Conservation (phyloP, 2,329 filamentous ascomycete species). For the Didymella pinodella region DNA sequence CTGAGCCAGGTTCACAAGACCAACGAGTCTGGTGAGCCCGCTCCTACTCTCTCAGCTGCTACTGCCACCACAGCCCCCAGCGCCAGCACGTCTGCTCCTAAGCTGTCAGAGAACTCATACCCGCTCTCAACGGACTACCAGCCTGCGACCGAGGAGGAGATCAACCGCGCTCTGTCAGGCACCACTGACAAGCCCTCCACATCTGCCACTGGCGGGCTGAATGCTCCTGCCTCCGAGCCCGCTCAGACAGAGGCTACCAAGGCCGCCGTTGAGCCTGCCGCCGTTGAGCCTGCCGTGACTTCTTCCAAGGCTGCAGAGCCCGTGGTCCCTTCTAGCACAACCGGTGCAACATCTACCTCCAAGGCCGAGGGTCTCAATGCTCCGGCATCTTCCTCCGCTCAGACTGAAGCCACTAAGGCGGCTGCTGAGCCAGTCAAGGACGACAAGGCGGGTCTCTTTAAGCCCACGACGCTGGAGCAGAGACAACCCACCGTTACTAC, state of each 20-base stretch:
- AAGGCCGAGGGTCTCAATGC: constrained; percentile 47
- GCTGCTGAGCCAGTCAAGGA: constrained; percentile 45
- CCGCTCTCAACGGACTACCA: constrained; percentile 18
- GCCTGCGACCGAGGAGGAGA: constrained; percentile 13
- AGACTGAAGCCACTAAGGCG: constrained; percentile 34
- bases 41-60: constrained; percentile 52
- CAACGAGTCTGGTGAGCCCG: constrained; percentile 55
- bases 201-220: constrained; percentile 35
- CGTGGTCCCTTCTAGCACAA: constrained; percentile 15
- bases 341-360: constrained; percentile 16
- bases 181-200: constrained; percentile 25
- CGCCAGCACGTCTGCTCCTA: constrained; percentile 10
- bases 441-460: constrained; percentile 54
- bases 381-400: constrained; percentile 43
- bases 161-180: constrained; percentile 10
- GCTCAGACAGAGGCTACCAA: constrained; percentile 42
- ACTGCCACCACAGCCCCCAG: constrained; percentile 47
- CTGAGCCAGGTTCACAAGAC: constrained; percentile 65
- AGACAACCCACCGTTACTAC: constrained; percentile 53
- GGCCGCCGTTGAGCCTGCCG: constrained; percentile 46
- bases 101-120: constrained; percentile 10
- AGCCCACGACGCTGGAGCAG: constrained; percentile 49
- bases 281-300: background rate
- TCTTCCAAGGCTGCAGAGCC: constrained; percentile 14
- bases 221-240: constrained; percentile 48